Evolutionary conservation across 2,329 filamentous ascomycete genomes (phyloP).

Genomic region (Colletotrichum gigasporum): DNA sequence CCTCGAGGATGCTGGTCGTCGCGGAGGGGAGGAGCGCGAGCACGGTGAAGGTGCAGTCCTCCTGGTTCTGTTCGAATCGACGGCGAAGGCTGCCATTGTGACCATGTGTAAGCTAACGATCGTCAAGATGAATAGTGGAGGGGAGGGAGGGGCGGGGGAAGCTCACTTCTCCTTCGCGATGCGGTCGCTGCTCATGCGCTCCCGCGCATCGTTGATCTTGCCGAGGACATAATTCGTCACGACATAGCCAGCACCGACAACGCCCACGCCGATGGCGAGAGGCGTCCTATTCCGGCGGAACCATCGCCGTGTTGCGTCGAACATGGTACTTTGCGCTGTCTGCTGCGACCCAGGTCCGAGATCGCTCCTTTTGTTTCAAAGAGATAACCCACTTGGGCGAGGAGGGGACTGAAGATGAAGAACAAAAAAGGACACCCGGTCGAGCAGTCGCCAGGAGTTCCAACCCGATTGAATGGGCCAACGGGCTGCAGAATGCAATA

Average conservation of each 20-base stretch:
- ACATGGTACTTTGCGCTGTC: constrained; percentile 54
- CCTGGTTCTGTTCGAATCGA: constrained; percentile 98
- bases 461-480: background rate
- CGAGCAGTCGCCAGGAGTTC: background rate
- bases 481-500: background rate
- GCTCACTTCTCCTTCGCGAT: constrained; percentile 95
- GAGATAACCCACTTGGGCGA: too few relatives aligned
- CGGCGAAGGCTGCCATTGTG: constrained; percentile 76
- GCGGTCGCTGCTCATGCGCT: constrained; percentile 95
- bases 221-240: constrained; percentile 91
- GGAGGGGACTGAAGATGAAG: too few relatives aligned
- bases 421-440: background rate
- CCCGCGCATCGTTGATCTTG: constrained; percentile 91
- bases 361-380: too few relatives aligned
- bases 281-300: constrained; percentile 90
- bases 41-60: constrained; percentile 97
- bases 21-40: constrained; percentile 94
- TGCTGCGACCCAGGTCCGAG: constrained; percentile 13
- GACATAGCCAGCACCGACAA: constrained; percentile 90
- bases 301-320: constrained; percentile 85
- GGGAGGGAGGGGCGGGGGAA: background rate
- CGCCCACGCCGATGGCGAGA: constrained; percentile 86
- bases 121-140: background rate
- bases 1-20: constrained; percentile 86
- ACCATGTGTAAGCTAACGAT: background rate